A percentile compares a stretch with the other conserved stretches of the same genome.
Evolutionary conservation across 2,329 filamentous ascomycete species (phyloP).

Genomic region (Emergomyces orientalis): DNA sequence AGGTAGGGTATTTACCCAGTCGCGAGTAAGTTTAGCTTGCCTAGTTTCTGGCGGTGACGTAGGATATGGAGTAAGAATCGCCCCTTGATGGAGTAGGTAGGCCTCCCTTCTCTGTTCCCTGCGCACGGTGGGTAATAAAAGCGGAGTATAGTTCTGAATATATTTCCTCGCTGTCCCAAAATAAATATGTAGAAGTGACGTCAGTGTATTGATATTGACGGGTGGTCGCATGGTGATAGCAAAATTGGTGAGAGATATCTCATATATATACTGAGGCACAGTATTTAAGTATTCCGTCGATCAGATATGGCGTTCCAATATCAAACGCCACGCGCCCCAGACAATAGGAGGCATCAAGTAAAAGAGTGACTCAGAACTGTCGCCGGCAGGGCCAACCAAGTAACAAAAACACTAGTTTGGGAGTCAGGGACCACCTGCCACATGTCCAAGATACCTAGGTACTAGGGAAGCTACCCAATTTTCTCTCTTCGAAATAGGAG

Average conservation of each 20-base stretch:
- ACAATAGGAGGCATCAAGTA: background rate
- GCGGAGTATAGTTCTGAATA: background rate
- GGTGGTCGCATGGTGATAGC: background rate
- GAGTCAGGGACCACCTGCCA: background rate
- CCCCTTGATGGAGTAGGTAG: background rate
- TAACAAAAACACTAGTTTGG: background rate
- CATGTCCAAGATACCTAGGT: background rate
- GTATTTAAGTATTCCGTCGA: background rate
- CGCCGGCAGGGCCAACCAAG: background rate
- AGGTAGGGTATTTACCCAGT: background rate
- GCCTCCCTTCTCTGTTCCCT: background rate
- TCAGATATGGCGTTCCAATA: background rate
- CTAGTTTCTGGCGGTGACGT: background rate
- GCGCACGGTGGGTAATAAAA: background rate
- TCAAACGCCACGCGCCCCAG: background rate
- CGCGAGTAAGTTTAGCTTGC: background rate
- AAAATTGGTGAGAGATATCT: background rate
- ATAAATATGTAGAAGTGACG: background rate
- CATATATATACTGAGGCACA: background rate
- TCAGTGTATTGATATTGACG: background rate
- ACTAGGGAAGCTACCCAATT: background rate
- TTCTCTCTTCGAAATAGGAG: background rate
- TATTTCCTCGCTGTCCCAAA: background rate
- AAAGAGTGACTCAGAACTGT: background rate
- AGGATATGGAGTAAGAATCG: background rate